Evolutionary conservation across 1,284 basidiomycete species (phyloP).

Genomic region (Neonothopanus nambi): DNA sequence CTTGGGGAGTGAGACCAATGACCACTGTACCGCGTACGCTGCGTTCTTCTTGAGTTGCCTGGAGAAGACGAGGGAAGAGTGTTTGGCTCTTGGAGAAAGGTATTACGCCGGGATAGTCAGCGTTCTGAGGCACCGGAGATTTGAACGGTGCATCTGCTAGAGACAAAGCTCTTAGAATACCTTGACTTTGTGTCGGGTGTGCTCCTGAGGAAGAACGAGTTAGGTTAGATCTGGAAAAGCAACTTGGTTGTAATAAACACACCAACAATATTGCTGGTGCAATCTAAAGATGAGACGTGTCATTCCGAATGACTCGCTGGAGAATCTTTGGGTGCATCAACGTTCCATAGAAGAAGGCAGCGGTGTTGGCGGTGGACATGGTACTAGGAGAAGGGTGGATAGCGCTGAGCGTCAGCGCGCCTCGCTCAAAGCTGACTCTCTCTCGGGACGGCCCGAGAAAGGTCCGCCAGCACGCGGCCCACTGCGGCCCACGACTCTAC

Average conservation of each 20-base stretch:
- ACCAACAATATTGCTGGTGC: slow-evolving; percentile 47
- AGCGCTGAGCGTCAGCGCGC: no score
- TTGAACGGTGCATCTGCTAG: no score
- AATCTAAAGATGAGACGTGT: slow-evolving; percentile 44
- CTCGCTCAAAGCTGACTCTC: no score
- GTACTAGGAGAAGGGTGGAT: no score
- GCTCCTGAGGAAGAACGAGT: slow-evolving; percentile 46
- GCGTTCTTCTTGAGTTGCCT: slow-evolving; percentile 46
- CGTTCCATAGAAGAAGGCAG: slow-evolving; percentile 87
- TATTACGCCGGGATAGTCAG: slow-evolving; percentile 81
- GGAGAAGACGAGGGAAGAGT: slow-evolving; percentile 47
- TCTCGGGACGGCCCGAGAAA: no score
- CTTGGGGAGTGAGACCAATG: slow-evolving; percentile 55
- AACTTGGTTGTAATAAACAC: slow-evolving; percentile 20
- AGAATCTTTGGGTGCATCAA: slow-evolving; percentile 60
- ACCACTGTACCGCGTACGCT: slow-evolving; percentile 75
- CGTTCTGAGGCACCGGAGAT: slow-evolving; percentile 42
- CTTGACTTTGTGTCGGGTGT: slow-evolving; percentile 72
- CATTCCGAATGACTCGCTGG: slow-evolving; percentile 50
- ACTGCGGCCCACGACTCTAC: no score
- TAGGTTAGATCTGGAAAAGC: background rate
- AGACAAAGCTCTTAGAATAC: no score
- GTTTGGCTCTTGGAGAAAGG: slow-evolving; percentile 47
- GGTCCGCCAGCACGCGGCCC: no score
- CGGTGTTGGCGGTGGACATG: slow-evolving; percentile 22